phyloP scores from a whole-genome alignment of 306 rosid genomes.

The Vigna angularis region DNA sequence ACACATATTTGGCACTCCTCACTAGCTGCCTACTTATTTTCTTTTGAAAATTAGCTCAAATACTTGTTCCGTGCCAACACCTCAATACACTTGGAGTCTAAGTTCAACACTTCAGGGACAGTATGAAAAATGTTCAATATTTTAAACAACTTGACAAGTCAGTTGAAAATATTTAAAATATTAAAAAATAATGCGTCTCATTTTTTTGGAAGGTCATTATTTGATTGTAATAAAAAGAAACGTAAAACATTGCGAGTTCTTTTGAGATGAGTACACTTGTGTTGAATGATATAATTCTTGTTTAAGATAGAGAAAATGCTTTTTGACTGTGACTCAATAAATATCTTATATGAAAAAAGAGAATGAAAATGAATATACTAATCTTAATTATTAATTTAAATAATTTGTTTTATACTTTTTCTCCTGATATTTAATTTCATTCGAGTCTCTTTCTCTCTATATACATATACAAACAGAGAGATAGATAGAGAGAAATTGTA shows the following conservation, averaged over 20 bases:
- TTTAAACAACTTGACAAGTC: not conserved
- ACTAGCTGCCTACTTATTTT: not conserved
- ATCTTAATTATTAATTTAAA: not conserved
- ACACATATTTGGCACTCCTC: not conserved
- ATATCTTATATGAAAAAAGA: not conserved
- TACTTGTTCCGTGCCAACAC: not conserved
- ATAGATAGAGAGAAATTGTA: conserved; percentile 1
- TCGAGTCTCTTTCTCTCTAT: not conserved
- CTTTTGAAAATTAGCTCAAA: not conserved
- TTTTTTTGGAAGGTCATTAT: not conserved
- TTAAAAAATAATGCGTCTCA: not conserved
- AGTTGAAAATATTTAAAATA: not conserved
- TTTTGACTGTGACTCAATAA: not conserved
- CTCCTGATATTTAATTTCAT: not conserved
- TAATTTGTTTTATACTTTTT: not conserved
- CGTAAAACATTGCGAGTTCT: not conserved
- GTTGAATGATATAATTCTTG: not conserved
- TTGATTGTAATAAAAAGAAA: not conserved
- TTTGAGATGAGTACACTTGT: not conserved
- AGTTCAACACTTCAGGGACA: not conserved
- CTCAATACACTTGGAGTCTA: not conserved
- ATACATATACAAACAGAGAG: no score
- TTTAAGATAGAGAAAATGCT: not conserved
- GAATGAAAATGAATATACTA: not conserved
- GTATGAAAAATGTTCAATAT: not conserved